phyloP scores from a whole-genome alignment of 805 yeast species.

The Kodamaea kakaduensis region DNA sequence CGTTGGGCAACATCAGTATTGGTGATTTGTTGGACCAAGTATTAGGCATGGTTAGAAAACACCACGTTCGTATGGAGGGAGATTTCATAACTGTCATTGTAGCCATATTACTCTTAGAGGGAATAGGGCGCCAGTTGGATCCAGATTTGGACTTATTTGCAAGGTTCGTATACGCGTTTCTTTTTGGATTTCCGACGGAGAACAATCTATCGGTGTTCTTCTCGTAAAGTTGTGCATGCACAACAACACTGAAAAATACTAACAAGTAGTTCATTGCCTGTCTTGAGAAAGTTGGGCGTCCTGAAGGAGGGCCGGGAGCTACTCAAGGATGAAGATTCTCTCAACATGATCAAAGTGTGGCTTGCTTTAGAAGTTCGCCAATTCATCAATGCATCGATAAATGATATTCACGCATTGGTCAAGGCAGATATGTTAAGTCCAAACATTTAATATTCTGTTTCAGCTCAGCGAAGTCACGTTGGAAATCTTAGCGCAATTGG shows the following conservation, averaged over 20 bases:
- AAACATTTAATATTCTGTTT: constrained; percentile 34
- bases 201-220: constrained; percentile 16
- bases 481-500: too few species aligned
- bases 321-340: constrained; percentile 51
- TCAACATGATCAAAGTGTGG: constrained; percentile 89
- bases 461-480: too few species aligned
- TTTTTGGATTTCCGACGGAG: constrained; percentile 41
- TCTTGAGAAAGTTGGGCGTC: constrained; percentile 74
- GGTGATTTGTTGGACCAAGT: constrained; percentile 88
- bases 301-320: constrained; percentile 61
- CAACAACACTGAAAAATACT: constrained; percentile 9
- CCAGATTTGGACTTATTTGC: constrained; percentile 93
- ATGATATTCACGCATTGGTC: constrained; percentile 51
- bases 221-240: neutral
- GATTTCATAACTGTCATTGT: constrained; percentile 95
- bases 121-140: constrained; percentile 91
- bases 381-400: constrained; percentile 76
- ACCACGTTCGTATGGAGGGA: constrained; percentile 97
- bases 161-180: constrained; percentile 69
- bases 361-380: constrained; percentile 83
- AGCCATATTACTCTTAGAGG: constrained; percentile 86
- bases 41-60: constrained; percentile 84
- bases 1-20: constrained; percentile 85
- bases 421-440: constrained; percentile 47
- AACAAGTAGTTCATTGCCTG: constrained; percentile 66